Evolutionary conservation across 352 stramenopile species (phyloP), one percentile per base, ranked within the genome.

Genomic region (Globisporangium radiosum): DNA sequence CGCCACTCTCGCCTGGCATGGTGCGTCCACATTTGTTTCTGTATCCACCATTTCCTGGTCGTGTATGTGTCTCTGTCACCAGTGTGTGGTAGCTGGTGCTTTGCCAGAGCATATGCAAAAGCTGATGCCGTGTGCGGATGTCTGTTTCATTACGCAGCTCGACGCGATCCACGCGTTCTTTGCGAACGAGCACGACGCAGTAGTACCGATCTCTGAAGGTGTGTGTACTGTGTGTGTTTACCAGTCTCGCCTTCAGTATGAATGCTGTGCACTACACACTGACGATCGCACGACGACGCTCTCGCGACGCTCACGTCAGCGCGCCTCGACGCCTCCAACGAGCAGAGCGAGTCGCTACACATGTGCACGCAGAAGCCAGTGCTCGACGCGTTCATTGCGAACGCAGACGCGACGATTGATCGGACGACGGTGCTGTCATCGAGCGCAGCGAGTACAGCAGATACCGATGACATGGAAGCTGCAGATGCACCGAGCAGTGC

Each of bases 1-100:
- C 79, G 56, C 76, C 78, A 15, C 67, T 90, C 6, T 85, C 81
- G 36, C 70, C 70, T 5, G 49, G 53, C 54, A 83, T 78, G 75
- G 80, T 87, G 69, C 7, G 69, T 64, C 3, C 8, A 10, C 7
- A 33, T 6, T 52, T 36, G 6, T 2, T 33, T 52, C 10, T 10
- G 4, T 45, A 3, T 33, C 8, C 13, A 25, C 8, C 25, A 3
- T 3, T 33, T 33, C 25, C 25, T 33, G 0, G 25, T 33, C 25
- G 25, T 33, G 43, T 19, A 57, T 40, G 13, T 49, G 19, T 25
- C 7, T 33, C 9, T 57, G n/a, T 57, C 19, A 25, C 19, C 1
- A 25, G 8, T 48, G 39, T 49, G 38, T 17, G 17, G 19, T 25
- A 25, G 19, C 1, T 57, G 4, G 19, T 39, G 9, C 50, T 44